Base-by-base conservation (phyloP, 257 asterid genomes). In the Nyctanthes arbortristis region DNA sequence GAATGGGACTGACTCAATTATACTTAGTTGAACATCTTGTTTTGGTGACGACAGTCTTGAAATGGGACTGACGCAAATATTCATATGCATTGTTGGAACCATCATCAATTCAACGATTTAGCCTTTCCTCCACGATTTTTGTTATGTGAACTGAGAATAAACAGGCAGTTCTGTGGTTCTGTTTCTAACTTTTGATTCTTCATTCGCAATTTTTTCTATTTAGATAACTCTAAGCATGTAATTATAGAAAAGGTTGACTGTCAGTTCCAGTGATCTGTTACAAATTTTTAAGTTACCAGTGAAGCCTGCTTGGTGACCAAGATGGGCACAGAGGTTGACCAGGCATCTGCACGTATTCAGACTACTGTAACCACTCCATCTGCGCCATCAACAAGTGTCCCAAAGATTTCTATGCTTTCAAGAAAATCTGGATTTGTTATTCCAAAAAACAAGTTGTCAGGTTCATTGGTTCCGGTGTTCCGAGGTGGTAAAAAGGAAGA, bases 381-480 rank as follows among this genome's bases (percentile, higher is more conserved):
- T 24, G 40, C 93, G 30, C 65, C 90, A 69, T 49, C 88, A n/a
- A 58, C 87, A 34, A 75, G 81, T 71, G 82, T 80, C 66, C 78
- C 90, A 36, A 93, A 89, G 84, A 69, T 62, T 10, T 85, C 96
- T 40, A 87, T 81, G 84, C 83, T 91, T 73, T 85, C 78, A 0
- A 85, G 82, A 58, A 90, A 85, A 75, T 31, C 85, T 33, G 97
- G 98, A 65, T 93, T 93, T 75, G 84, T 93, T 35, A 93, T 93
- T 75, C 98, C 97, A 3, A 93, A 89, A 75, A 93, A 93, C 82
- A 93, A 89, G 82, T 74, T 88, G 24, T 81, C 92, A 9, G 97
- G 97, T 57, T 93, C 98, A 1, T 72, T 90, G 77, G 89, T 91
- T 73, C 98, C 96, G 63, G 77, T 81, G 18, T 60, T 68, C 66